These are phyloP conservation scores for Zea mays DNA, from an alignment of 176 grass and related monocot species.

Conservation along the genomic window Zm-B73-REFERENCE-NAM-5.0 NC_050098.1:151044001-151044500, in stretches of 20 bases:
- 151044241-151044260: not conserved
- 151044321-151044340: not conserved
- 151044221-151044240: not conserved
- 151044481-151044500: constrained; percentile 1
- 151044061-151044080: not conserved
- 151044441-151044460: constrained; percentile 90
- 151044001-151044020: no score
- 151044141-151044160: not conserved
- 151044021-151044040: no score
- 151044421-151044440: constrained; percentile 78
- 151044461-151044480: constrained; percentile 78
- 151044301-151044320: not conserved
- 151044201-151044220: not conserved
- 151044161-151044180: not conserved
- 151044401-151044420: constrained; percentile 47
- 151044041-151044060: not conserved
- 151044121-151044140: not conserved
- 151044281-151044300: constrained; percentile 13
- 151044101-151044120: not conserved
- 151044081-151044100: not conserved
- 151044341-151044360: constrained; percentile 46
- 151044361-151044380: constrained; percentile 77
- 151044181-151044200: not conserved
- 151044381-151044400: constrained; percentile 61
- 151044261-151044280: not conserved